Conservation (phyloP, 2,329 filamentous ascomycete species). For the Beauveria pseudobassiana region DNA sequence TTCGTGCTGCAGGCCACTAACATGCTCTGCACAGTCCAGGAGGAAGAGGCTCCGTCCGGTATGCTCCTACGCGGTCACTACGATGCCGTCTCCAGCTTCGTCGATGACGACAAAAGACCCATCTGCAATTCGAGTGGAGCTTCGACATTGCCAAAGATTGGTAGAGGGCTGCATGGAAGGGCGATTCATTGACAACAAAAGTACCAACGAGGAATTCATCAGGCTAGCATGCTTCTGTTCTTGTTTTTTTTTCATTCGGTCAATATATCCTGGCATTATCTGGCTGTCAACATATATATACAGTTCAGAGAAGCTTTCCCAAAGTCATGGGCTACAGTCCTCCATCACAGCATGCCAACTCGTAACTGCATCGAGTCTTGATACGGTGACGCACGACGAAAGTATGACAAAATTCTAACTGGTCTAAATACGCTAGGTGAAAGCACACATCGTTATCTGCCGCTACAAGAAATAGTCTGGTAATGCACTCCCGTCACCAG, state of each 20-base stretch:
- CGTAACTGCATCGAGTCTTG: not conserved
- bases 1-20: not conserved
- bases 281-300: not conserved
- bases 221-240: not conserved
- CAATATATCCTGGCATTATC: slow-evolving; percentile 2
- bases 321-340: not conserved
- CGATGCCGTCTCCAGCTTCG: slow-evolving; percentile 79
- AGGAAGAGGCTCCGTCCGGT: slow-evolving; percentile 86
- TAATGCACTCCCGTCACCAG: slow-evolving; percentile 53
- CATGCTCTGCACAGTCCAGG: slow-evolving; percentile 55
- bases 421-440: not conserved
- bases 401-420: not conserved
- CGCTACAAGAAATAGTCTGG: slow-evolving; percentile 63
- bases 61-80: slow-evolving; percentile 89
- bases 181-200: not conserved
- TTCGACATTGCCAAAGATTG: slow-evolving; percentile 98
- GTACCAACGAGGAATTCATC: not conserved
- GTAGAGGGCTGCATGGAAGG: slow-evolving; percentile 39
- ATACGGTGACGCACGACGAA: not conserved
- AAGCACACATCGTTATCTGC: not conserved
- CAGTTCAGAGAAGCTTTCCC: not conserved
- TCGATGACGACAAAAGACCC: slow-evolving; percentile 91
- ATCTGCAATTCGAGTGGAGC: slow-evolving; percentile 90
- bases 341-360: not conserved
- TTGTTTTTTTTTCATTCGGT: slow-evolving; percentile 1